Conservation (phyloP, 75 land plant genomes). For the Cryptomeria japonica region DNA sequence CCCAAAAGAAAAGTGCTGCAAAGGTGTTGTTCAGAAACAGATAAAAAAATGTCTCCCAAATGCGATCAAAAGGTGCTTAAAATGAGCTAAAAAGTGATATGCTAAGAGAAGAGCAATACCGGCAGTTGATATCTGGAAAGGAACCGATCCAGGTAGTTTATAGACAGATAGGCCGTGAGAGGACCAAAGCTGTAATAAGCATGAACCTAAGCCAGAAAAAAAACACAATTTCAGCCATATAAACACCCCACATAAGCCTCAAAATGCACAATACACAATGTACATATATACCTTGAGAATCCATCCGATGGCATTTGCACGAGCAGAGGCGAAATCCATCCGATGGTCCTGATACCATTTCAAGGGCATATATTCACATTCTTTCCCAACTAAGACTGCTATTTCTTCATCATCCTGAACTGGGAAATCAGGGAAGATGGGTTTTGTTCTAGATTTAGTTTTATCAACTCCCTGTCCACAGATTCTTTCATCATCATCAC, state of each 20-base stretch:
- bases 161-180: slow-evolving; percentile 67
- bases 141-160: slow-evolving; percentile 81
- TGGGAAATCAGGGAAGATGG: slow-evolving; percentile 17
- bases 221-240: background rate
- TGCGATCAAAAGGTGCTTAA: background rate
- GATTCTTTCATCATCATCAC: background rate
- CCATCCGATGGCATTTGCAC: slow-evolving; percentile 59
- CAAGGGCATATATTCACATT: slow-evolving; percentile 17
- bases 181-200: slow-evolving; percentile 50
- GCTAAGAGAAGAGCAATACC: slow-evolving; percentile 21
- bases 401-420: slow-evolving; percentile 41
- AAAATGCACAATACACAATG: background rate
- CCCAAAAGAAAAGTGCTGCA: background rate
- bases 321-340: slow-evolving; percentile 23
- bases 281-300: slow-evolving; percentile 54
- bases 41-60: background rate
- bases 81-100: background rate
- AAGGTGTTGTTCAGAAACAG: background rate
- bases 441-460: slow-evolving; percentile 6
- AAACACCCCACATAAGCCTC: background rate
- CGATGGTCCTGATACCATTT: background rate
- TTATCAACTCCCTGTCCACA: slow-evolving; percentile 3
- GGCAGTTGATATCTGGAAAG: slow-evolving; percentile 44
- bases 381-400: slow-evolving; percentile 18
- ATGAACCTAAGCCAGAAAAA: slow-evolving; percentile 32